phyloP scores from a whole-genome alignment of 2,329 filamentous ascomycete species.

The Alternaria incomplexa region DNA sequence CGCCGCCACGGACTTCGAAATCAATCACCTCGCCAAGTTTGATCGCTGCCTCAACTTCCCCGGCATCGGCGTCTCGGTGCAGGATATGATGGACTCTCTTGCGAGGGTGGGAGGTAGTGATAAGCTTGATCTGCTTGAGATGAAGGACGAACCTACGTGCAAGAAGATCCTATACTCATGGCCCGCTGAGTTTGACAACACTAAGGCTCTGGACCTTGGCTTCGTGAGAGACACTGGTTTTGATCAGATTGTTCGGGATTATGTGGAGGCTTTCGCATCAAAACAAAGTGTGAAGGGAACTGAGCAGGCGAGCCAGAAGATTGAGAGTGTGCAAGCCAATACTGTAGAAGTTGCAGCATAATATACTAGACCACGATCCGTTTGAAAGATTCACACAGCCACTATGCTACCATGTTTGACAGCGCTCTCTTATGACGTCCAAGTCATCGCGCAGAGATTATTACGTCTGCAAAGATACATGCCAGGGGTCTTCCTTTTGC shows the following conservation, averaged over 20 bases:
- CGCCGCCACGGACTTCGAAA: conserved; percentile 49
- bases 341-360: not conserved
- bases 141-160: conserved; percentile 54
- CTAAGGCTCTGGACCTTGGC: conserved; percentile 58
- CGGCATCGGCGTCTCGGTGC: conserved; percentile 52
- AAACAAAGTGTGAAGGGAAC: not conserved
- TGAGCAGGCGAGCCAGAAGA: not conserved
- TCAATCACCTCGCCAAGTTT: conserved; percentile 52
- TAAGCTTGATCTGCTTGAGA: conserved; percentile 55
- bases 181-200: conserved; percentile 61
- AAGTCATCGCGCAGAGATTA: accelerated
- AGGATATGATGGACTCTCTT: conserved; percentile 61
- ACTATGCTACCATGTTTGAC: accelerated
- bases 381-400: not conserved
- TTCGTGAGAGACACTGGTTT: conserved; percentile 53
- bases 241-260: conserved; percentile 50
- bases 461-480: not conserved
- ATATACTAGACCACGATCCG: not conserved
- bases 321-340: not conserved
- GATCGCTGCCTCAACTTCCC: conserved; percentile 53
- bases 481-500: accelerated
- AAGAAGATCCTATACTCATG: conserved; percentile 59
- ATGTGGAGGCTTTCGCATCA: conserved; percentile 13
- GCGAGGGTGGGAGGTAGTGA: conserved; percentile 58
- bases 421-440: not conserved